Percentiles rank a stretch among this genome's conserved stretches.
Conservation (phyloP, 2,329 filamentous ascomycete genomes). For the Diaporthe sp. region DNA sequence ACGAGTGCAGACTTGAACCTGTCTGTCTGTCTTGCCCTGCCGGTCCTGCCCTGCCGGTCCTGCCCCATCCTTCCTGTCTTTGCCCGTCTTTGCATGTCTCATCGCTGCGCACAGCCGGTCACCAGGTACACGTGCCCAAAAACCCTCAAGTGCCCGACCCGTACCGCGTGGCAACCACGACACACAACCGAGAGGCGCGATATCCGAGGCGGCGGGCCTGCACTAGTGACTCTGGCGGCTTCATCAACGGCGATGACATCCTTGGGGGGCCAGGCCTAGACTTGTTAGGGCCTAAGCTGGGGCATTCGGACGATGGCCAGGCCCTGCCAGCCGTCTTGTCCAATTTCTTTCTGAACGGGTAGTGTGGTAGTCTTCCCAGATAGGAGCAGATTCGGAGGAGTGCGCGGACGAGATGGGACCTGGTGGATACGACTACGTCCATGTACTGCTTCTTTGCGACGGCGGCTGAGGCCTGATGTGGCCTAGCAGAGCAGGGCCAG, state of each 20-base stretch:
- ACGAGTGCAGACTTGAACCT: constrained; percentile 14
- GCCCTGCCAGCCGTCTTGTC: constrained; percentile 25
- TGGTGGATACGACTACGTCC: background rate
- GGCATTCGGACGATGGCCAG: constrained; percentile 17
- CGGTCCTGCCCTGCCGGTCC: background rate
- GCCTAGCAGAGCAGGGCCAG: background rate
- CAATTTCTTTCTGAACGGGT: constrained; percentile 3
- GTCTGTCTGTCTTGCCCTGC: constrained; percentile 3
- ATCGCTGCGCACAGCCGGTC: constrained; percentile 2
- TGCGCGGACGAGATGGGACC: background rate
- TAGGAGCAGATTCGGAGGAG: constrained; percentile 3
- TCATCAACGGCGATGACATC: constrained; percentile 21
- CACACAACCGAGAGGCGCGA: constrained; percentile 11
- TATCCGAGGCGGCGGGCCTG: constrained; percentile 14
- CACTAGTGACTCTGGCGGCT: constrained; percentile 23
- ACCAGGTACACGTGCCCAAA: constrained; percentile 1
- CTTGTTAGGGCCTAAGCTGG: constrained; percentile 15
- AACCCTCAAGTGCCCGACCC: background rate
- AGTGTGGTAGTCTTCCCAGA: constrained; percentile 14
- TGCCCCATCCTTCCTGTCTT: background rate
- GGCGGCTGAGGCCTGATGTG: constrained; percentile 15
- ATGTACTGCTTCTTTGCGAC: constrained; percentile 6
- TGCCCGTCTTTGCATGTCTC: background rate
- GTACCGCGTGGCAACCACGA: constrained; percentile 8
- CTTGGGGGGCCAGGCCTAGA: background rate